Evolutionary conservation across 495 filamentous ascomycete genomes (phyloP).

Genomic region (Ascodesmis nigricans): DNA sequence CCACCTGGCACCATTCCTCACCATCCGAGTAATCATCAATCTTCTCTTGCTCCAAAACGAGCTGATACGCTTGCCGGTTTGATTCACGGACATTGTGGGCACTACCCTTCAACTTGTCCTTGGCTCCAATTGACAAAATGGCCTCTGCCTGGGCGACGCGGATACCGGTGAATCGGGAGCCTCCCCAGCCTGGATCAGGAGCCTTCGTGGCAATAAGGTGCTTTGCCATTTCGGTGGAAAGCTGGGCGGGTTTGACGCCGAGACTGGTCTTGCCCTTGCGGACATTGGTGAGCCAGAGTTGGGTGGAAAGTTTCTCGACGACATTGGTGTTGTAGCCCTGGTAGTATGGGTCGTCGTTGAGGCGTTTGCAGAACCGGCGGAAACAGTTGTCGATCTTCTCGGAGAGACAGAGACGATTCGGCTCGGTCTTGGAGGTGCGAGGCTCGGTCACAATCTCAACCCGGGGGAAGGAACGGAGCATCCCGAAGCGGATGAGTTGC

Average conservation of each 20-base stretch:
- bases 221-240: constrained; percentile 1
- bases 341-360: constrained; percentile 1
- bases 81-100: no score
- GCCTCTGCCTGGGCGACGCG: not conserved
- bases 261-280: not conserved
- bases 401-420: constrained; percentile 1
- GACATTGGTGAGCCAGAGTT: constrained; percentile 2
- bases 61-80: no score
- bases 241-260: constrained; percentile 1
- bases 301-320: not conserved
- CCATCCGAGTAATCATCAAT: no score
- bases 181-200: constrained; percentile 3
- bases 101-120: no score
- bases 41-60: no score
- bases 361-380: not conserved
- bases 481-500: constrained; percentile 7
- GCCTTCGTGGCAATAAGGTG: not conserved
- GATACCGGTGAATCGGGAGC: not conserved
- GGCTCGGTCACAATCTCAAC: constrained; percentile 1
- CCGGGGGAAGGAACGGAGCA: constrained; percentile 3
- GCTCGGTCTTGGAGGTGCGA: constrained; percentile 4
- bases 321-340: constrained; percentile 2
- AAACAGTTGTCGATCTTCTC: constrained; percentile 4
- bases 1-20: no score
- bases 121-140: no score